Evolutionary conservation across 768 basidiomycete species (phyloP), one percentile per base, ranked within the genome.

Genomic region (Asterophora parasitica): DNA sequence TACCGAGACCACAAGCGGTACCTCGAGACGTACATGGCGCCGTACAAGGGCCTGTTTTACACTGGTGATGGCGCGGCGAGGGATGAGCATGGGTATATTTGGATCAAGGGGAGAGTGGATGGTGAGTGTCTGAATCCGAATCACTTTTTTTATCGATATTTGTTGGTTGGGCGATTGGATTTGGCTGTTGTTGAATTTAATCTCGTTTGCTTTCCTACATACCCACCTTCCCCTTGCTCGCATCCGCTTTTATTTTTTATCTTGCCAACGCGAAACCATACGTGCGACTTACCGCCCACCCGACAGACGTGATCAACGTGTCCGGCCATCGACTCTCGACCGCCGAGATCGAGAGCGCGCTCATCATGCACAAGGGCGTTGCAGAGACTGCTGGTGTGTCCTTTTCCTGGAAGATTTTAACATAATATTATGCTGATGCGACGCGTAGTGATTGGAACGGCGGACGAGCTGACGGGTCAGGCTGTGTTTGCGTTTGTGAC

Each of bases 41-140:
- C 88, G 19, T 94, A 94, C 70, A 88, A 90, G 5, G 94, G 94
- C 6, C 72, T 76, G 63, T 98, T 91, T 77, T 96, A 88, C 69
- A 98, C 95, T n/a, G 96, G 96, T 17, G 95, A 99, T 59, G 96
- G 95, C 36, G 95, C 94, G 23, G 86, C 87, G 11, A 81, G 95
- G 16, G 96, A 98, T 61, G 82, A 86, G 55, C 83, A 98, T 57
- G 96, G 95, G 1, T 98, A 99, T 71, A 88, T 95, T 63, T 98
- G 96, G 95, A 97, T 99, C 68, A 92, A 92, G 67, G 96, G 95
- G 43, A 83, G 96, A 56, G 81, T 98, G 42, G 96, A 99, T 66
- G 93, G 88, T 76, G 55, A 68, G 76, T 55, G 42, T 8, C n/a
- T n/a, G n/a, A n/a, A n/a, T n/a, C n/a, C n/a, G n/a, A n/a, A n/a